A percentile compares a stretch with the other conserved stretches of the same genome.
Evolutionary conservation across 2,329 filamentous ascomycete species (phyloP).

Genomic region (Arthrinium phaeospermum): DNA sequence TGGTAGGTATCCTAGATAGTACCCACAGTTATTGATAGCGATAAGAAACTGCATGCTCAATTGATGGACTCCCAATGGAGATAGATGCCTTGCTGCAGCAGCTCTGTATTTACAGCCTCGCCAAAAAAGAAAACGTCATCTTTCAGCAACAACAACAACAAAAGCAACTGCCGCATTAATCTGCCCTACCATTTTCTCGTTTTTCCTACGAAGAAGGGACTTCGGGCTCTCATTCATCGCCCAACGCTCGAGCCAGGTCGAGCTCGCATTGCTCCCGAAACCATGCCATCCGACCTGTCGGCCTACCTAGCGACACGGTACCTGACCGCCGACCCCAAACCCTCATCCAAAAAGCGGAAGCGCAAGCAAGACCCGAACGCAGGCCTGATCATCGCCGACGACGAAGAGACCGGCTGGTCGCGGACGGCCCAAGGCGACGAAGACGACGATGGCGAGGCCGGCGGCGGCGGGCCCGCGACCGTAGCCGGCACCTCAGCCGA

Average conservation of each 20-base stretch:
- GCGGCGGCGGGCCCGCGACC: slow-evolving; percentile 58
- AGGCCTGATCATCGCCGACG: slow-evolving; percentile 69
- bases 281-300: slow-evolving; percentile 70
- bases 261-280: slow-evolving; percentile 16
- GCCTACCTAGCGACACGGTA: slow-evolving; percentile 93
- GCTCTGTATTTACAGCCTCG: background rate
- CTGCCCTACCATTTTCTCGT: too few species aligned
- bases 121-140: background rate
- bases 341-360: slow-evolving; percentile 64
- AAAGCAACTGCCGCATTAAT: background rate
- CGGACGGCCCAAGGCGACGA: slow-evolving; percentile 52
- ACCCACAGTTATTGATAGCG: slow-evolving; percentile 4
- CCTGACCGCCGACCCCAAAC: slow-evolving; percentile 66
- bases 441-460: slow-evolving; percentile 61
- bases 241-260: background rate
- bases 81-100: background rate
- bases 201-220: fast-evolving
- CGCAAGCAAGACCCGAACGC: slow-evolving; percentile 42
- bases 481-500: slow-evolving; percentile 61
- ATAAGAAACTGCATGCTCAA: background rate
- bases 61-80: background rate
- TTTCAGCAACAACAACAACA: background rate
- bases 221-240: background rate
- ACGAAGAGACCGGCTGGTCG: slow-evolving; percentile 62
- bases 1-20: background rate